phyloP scores from a whole-genome alignment of 257 asterid species.

The Ilex aquifolium region DNA sequence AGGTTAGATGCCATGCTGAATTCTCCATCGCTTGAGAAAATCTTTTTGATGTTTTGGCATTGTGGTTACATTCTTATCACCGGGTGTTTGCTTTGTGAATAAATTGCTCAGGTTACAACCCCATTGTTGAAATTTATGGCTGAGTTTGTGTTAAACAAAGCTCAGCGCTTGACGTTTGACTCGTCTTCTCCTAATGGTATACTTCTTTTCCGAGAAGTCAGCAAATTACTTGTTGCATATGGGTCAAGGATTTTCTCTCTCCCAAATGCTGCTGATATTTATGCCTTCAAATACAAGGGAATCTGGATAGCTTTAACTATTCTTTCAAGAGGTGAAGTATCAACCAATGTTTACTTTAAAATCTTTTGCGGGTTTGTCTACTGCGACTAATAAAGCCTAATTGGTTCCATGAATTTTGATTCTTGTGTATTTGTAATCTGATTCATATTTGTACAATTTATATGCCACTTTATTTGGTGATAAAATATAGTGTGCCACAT shows the following conservation, averaged over 20 bases:
- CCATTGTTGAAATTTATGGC: constrained; percentile 92
- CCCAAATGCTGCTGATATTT: constrained; percentile 74
- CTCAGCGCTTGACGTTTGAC: constrained; percentile 91
- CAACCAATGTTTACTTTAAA: constrained; percentile 8
- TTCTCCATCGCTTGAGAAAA: not conserved
- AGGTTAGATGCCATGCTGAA: constrained; percentile 35
- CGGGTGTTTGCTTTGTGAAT: constrained; percentile 7
- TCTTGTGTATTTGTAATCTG: too few relatives aligned
- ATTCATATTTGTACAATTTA: too few relatives aligned
- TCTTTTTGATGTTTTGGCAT: not conserved
- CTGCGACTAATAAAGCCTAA: too few relatives aligned
- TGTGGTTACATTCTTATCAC: not conserved
- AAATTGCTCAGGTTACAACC: constrained; percentile 72
- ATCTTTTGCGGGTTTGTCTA: constrained; percentile 4
- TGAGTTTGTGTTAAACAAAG: constrained; percentile 89
- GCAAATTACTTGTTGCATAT: constrained; percentile 87
- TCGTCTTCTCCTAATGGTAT: constrained; percentile 96
- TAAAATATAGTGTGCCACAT: too few relatives aligned
- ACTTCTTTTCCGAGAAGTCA: constrained; percentile 95
- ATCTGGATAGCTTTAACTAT: constrained; percentile 85
- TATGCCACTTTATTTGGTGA: too few relatives aligned
- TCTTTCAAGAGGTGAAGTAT: constrained; percentile 70
- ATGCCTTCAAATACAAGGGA: constrained; percentile 94
- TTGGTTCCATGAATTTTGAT: too few relatives aligned
- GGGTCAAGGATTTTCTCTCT: constrained; percentile 79